Percentiles rank a stretch among this genome's conserved stretches.
These are phyloP conservation scores for Claviceps quebecensis DNA, from an alignment of 2,329 filamentous ascomycete genomes.

Conservation along the genomic window DNA sequence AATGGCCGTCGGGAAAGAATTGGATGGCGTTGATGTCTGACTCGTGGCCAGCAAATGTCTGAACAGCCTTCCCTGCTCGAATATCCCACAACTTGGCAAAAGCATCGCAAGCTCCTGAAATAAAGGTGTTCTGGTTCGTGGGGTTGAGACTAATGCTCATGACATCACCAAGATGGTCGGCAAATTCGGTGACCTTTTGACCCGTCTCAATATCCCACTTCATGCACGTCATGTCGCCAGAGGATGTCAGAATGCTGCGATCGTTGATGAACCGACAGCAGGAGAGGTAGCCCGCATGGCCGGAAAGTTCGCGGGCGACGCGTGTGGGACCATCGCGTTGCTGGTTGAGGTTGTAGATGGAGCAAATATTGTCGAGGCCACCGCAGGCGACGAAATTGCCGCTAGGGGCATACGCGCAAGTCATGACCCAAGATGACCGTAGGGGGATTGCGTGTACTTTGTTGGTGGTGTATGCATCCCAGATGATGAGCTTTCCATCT, in stretches of 20 bases:
- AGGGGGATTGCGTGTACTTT: conserved; percentile 98
- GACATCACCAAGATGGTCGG: conserved; percentile 93
- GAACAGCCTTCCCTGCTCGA: conserved; percentile 90
- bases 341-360: conserved; percentile 96
- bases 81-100: conserved; percentile 99
- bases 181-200: conserved; percentile 93
- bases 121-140: conserved; percentile 97
- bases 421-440: conserved; percentile 99
- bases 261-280: conserved; percentile 99
- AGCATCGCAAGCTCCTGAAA: conserved; percentile 96
- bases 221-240: conserved; percentile 99
- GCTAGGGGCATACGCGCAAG: conserved; percentile 94
- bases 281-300: conserved; percentile 91
- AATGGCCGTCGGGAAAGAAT: conserved; percentile 98
- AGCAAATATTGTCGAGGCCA: conserved; percentile 98
- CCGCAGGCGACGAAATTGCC: conserved; percentile 98
- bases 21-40: conserved; percentile 99
- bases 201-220: conserved; percentile 99
- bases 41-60: conserved; percentile 96
- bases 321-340: conserved; percentile 90
- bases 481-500: conserved; percentile 98
- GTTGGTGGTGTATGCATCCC: conserved; percentile 99
- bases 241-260: conserved; percentile 92
- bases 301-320: conserved; percentile 87
- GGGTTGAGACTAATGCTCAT: conserved; percentile 99